Base-by-base conservation (phyloP, 1,284 basidiomycete genomes). In the Rhodotorula sp. region DNA sequence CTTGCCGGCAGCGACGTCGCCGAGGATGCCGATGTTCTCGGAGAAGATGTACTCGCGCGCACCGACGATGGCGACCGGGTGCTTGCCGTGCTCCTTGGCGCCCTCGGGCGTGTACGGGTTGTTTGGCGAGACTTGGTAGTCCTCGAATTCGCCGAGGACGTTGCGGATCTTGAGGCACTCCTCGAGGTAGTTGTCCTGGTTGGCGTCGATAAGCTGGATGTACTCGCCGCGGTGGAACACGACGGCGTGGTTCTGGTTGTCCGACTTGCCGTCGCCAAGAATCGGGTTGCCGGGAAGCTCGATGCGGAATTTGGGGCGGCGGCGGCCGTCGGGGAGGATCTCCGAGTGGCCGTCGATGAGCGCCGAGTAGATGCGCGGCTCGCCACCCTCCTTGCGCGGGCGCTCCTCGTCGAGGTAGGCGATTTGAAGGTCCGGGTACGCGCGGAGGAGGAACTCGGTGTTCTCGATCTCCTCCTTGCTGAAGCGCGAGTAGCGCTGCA, bases 41-140 rank as follows among this genome's bases (percentile, higher is more conserved):
- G 97, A 99, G 85, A 99, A 99, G 82, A 99, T 98, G 84, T 99
- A 99, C 85, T 99, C 97, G 83, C 97, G 89, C 27, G 96, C 94
- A 82, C 97, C 96, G 74, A 99, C 91, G 79, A 99, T 99, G 25
- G 97, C 97, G 49, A 99, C 92, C 23, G 96, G 96, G 62, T 91
- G 83, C 78, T 89, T 89, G 78, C 78, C 61, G 45, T 70, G 72
- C 54, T 67, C 80, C 64, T 78, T 72, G 59, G 81, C 78, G 52
- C 80, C 80, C 49, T 96, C 92, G 81, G 90, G 88, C 27, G 91
- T 90, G 82, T 99, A 99, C 17, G 96, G 96, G 78, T 90, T 94
- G 84, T 92, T 88, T 75, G 86, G 89, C 16, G 93, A 91, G 14
- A 92, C 87, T 65, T 88, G 84, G 82, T 92, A 96, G 82, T 97